Evolutionary conservation across 768 basidiomycete genomes (phyloP).

Genomic region (Xerocomellus dryophilus): DNA sequence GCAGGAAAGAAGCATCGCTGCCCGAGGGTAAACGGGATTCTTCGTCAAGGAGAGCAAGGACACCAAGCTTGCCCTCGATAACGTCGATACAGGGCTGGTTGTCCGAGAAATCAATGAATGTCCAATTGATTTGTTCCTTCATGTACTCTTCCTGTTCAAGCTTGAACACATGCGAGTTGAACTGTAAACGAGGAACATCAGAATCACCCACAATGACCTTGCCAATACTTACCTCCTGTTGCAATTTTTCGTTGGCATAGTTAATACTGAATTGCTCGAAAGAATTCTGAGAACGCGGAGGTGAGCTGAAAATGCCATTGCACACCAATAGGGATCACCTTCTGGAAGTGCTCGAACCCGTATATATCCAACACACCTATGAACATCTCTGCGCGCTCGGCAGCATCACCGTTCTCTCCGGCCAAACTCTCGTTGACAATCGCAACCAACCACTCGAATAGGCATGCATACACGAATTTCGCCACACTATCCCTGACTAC

Average conservation of each 20-base stretch:
- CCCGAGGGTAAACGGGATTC: slow-evolving; percentile 96
- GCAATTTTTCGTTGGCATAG: slow-evolving; percentile 97
- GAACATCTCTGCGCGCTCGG: slow-evolving; percentile 92
- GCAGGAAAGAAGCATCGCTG: slow-evolving; percentile 87
- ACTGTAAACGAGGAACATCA: slow-evolving; percentile 46
- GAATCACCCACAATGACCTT: background rate
- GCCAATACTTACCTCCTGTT: slow-evolving; percentile 77
- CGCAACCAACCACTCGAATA: slow-evolving; percentile 98
- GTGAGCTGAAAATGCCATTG: slow-evolving; percentile 4
- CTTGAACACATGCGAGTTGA: slow-evolving; percentile 99
- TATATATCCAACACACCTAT: slow-evolving; percentile 99
- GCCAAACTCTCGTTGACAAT: slow-evolving; percentile 96
- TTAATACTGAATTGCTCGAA: slow-evolving; percentile 99
- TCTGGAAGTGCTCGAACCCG: slow-evolving; percentile 96
- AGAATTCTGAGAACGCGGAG: slow-evolving; percentile 53
- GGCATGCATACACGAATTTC: slow-evolving; percentile 97
- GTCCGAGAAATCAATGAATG: slow-evolving; percentile 98
- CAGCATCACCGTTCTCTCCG: slow-evolving; percentile 91
- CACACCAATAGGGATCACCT: slow-evolving; percentile 44
- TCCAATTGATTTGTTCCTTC: slow-evolving; percentile 98
- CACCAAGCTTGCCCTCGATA: slow-evolving; percentile 95
- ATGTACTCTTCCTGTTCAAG: slow-evolving; percentile 99
- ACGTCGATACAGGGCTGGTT: slow-evolving; percentile 99
- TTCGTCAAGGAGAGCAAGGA: slow-evolving; percentile 92
- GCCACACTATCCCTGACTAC: slow-evolving; percentile 96